phyloP scores from a whole-genome alignment of 495 filamentous ascomycete genomes.

The Daldinia grandis region DNA sequence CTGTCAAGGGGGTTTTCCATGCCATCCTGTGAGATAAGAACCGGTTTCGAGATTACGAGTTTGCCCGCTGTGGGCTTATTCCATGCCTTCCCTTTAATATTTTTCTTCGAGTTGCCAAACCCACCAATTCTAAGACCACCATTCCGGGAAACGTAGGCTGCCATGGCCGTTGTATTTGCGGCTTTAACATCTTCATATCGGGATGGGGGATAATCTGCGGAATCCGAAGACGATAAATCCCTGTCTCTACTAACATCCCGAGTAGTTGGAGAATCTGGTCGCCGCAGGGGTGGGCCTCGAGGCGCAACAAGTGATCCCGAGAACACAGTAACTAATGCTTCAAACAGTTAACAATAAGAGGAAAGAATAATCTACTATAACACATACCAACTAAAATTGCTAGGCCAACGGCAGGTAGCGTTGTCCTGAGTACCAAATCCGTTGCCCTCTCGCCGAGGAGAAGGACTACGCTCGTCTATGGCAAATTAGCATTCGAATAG shows the following conservation, averaged over 20 bases:
- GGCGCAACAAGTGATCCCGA: constrained; percentile 42
- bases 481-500: constrained; percentile 33
- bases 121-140: constrained; percentile 28
- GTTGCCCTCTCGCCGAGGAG: constrained; percentile 55
- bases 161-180: constrained; percentile 48
- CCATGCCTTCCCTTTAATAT: constrained; percentile 41
- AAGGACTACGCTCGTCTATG: constrained; percentile 58
- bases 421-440: constrained; percentile 55
- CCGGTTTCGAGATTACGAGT: constrained; percentile 59
- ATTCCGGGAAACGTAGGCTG: constrained; percentile 44
- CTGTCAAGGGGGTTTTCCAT: constrained; percentile 52
- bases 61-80: constrained; percentile 45
- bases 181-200: constrained; percentile 58
- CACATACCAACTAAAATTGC: constrained; percentile 59
- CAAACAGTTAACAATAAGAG: constrained; percentile 26
- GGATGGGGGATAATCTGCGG: constrained; percentile 52
- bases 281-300: constrained; percentile 32
- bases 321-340: constrained; percentile 50
- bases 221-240: constrained; percentile 54
- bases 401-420: constrained; percentile 59
- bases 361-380: constrained; percentile 17
- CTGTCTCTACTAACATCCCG: constrained; percentile 38
- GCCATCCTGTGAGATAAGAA: constrained; percentile 51
- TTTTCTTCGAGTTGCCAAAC: constrained; percentile 46
- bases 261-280: constrained; percentile 42